phyloP scores from a whole-genome alignment of 2,329 filamentous ascomycete species.

The Colletotrichum sojae region DNA sequence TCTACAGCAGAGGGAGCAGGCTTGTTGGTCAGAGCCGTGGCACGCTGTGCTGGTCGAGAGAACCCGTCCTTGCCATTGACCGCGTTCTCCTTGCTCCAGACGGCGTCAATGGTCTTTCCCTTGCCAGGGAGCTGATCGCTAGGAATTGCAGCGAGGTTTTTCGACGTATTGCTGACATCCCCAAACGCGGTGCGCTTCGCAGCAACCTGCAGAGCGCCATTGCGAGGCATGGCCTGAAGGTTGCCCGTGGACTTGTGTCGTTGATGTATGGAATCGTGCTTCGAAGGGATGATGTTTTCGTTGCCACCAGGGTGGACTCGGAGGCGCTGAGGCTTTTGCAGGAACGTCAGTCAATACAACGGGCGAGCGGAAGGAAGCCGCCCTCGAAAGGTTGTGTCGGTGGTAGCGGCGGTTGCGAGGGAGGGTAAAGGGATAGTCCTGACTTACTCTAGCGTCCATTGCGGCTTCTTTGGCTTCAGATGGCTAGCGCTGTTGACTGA shows the following conservation, averaged over 20 bases:
- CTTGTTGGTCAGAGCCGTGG: conserved; percentile 36
- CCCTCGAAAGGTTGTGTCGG: not conserved
- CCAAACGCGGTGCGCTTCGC: conserved; percentile 85
- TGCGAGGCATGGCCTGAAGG: conserved; percentile 65
- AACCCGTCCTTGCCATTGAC: conserved; percentile 43
- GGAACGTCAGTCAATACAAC: conserved; percentile 22
- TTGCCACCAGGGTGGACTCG: conserved; percentile 69
- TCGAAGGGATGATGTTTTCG: conserved; percentile 75
- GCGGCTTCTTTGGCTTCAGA: conserved; percentile 29
- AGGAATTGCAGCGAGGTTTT: conserved; percentile 45
- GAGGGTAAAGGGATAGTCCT: conserved; percentile 16
- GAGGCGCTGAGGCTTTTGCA: conserved; percentile 55
- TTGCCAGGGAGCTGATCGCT: conserved; percentile 49
- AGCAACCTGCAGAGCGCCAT: conserved; percentile 72
- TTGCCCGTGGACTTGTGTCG: conserved; percentile 85
- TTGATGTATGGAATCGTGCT: conserved; percentile 78
- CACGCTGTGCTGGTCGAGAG: conserved; percentile 43
- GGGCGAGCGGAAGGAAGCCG: not conserved
- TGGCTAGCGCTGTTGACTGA: conserved; percentile 33
- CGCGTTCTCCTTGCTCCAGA: conserved; percentile 47
- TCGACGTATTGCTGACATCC: conserved; percentile 82
- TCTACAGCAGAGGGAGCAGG: conserved; percentile 21
- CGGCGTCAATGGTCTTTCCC: conserved; percentile 54
- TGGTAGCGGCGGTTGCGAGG: conserved; percentile 9
- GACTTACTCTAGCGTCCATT: conserved; percentile 44